Evolutionary conservation across 768 basidiomycete species (phyloP), one percentile per base, ranked within the genome.

Genomic region (Atractiella rhizophila): DNA sequence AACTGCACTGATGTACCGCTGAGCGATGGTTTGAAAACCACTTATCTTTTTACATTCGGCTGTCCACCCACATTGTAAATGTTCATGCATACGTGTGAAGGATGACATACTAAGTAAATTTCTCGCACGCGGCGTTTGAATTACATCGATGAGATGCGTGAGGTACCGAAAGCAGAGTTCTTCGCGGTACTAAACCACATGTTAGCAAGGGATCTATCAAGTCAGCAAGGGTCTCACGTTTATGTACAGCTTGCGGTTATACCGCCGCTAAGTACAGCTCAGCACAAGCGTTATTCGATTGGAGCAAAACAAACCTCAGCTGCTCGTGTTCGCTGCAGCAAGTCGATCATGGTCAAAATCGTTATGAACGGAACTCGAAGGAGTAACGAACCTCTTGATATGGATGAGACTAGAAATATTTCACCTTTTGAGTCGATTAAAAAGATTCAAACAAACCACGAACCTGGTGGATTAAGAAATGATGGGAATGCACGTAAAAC

Each of bases 391-490:
- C n/a, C n/a, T n/a, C n/a, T n/a, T n/a, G n/a, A n/a, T n/a, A n/a
- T n/a, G n/a, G n/a, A n/a, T n/a, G n/a, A n/a, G n/a, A n/a, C 24
- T 37, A 23, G 47, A 21, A 8, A 43, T 24, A 18, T 35, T 56
- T 9, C 37, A 76, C 76, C 66, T 82, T 79, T 43, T 66, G 66
- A 50, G 67, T 68, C 4, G n/a, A n/a, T 5, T 81, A 66, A 12
- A 69, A 70, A 38, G 65, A 63, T 56, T 82, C 79, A 55, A 79
- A 76, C 51, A 82, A 83, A 16, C 63, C 58, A 51, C 83, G 81
- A 47, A 71, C 78, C 62, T 82, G 80, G 56, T 85, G 82, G 36
- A 83, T 70, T 45, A 86, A 63, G 52, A 85, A 86, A 57, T 86
- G 79, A 56, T 85, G 79, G 10, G 74, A 63, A 11, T 85, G 66